Percentiles rank a stretch among this genome's conserved stretches.
phyloP scores from a whole-genome alignment of 2,329 filamentous ascomycete genomes.

The Botrytis elliptica region DNA sequence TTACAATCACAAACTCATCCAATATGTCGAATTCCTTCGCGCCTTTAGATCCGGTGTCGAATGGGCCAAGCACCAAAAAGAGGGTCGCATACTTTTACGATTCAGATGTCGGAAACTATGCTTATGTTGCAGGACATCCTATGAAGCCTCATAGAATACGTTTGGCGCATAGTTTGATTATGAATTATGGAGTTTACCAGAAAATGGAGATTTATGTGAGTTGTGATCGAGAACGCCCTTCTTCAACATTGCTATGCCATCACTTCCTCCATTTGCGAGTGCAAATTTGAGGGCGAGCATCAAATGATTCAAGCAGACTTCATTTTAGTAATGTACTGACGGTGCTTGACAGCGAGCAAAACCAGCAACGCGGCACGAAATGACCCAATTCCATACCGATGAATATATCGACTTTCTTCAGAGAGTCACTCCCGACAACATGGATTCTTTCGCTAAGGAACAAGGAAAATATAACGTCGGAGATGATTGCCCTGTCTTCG shows the following conservation, averaged over 20 bases:
- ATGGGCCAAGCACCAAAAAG: constrained; percentile 58
- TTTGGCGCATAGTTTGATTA: constrained; percentile 90
- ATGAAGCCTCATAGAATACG: constrained; percentile 99
- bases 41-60: constrained; percentile 50
- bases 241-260: background rate
- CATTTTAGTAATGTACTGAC: constrained; percentile 16
- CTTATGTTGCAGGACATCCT: constrained; percentile 92
- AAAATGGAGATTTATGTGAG: constrained; percentile 95
- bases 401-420: constrained; percentile 95
- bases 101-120: constrained; percentile 96
- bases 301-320: background rate
- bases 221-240: constrained; percentile 27
- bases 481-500: constrained; percentile 96
- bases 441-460: constrained; percentile 89
- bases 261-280: background rate
- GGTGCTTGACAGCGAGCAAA: constrained; percentile 64
- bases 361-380: constrained; percentile 83
- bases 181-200: constrained; percentile 94
- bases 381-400: constrained; percentile 90
- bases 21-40: constrained; percentile 42
- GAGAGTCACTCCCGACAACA: constrained; percentile 97
- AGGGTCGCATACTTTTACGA: constrained; percentile 99
- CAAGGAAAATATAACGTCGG: constrained; percentile 93
- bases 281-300: background rate
- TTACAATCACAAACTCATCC: constrained; percentile 23